Conservation (phyloP, 345 rosid genomes). For the Lumnitzera littorea region DNA sequence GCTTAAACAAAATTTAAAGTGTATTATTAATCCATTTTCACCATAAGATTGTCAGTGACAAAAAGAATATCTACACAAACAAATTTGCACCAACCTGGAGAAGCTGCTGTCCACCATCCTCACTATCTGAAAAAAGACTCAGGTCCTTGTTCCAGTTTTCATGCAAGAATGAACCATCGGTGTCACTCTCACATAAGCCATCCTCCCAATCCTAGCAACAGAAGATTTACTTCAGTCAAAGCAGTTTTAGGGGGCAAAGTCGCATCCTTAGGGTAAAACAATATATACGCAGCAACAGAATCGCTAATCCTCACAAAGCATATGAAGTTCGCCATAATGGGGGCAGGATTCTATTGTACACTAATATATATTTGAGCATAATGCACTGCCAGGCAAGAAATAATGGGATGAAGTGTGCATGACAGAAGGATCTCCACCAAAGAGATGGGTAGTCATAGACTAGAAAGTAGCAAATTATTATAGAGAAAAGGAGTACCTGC, state of each 20-base stretch:
- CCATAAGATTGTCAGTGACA: background rate
- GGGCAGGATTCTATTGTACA: no score
- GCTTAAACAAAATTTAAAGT: slow-evolving; percentile 22
- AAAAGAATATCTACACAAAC: background rate
- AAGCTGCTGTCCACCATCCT: slow-evolving; percentile 83
- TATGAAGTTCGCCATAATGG: no score
- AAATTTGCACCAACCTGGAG: slow-evolving; percentile 52
- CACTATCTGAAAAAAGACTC: slow-evolving; percentile 60
- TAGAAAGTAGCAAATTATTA: no score
- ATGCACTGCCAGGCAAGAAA: no score
- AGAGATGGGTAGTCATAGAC: no score
- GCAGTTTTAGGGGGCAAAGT: no score
- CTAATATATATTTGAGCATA: no score
- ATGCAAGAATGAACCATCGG: slow-evolving; percentile 85
- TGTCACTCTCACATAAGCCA: slow-evolving; percentile 79
- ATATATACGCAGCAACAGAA: no score
- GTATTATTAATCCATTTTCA: background rate
- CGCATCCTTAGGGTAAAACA: no score
- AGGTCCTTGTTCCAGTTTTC: slow-evolving; percentile 90
- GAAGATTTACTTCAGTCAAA: background rate
- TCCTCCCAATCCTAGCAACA: slow-evolving; percentile 82
- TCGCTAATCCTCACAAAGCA: no score
- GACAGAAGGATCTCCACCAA: no score
- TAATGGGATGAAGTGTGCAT: no score
- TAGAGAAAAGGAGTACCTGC: slow-evolving; percentile 33